Evolutionary conservation across 1,284 basidiomycete genomes (phyloP).

Genomic region (Apiotrichum akiyoshidainum): DNA sequence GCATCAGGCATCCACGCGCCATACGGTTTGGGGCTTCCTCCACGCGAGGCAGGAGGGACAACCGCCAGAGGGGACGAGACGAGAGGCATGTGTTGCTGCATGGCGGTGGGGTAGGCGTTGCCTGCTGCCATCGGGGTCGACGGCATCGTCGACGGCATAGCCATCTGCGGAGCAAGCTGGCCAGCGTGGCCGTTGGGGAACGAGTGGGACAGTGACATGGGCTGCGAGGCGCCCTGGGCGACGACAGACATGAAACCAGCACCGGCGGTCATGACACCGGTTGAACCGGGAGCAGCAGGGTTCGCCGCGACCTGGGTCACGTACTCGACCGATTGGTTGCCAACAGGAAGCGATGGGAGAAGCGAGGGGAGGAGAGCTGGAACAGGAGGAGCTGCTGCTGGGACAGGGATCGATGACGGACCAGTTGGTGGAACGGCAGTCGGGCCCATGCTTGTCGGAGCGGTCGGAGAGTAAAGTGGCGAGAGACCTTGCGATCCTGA

Average conservation of each 20-base stretch:
- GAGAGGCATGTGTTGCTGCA: slow-evolving; percentile 37
- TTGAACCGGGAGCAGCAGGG: neutral
- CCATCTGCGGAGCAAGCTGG: slow-evolving; percentile 32
- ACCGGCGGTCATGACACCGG: slow-evolving; percentile 6
- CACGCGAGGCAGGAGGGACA: slow-evolving; percentile 35
- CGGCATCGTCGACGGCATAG: slow-evolving; percentile 22
- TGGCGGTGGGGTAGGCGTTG: slow-evolving; percentile 26
- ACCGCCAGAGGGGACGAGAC: slow-evolving; percentile 44
- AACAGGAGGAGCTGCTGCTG: neutral
- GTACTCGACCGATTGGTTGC: slow-evolving; percentile 12
- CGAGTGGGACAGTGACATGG: slow-evolving; percentile 46
- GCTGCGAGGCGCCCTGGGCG: neutral
- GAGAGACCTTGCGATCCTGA: slow-evolving; percentile 31
- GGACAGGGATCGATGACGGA: neutral
- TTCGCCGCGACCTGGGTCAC: neutral
- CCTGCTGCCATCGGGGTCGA: slow-evolving; percentile 31
- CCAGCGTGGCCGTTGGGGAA: slow-evolving; percentile 40
- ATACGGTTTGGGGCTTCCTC: slow-evolving; percentile 30
- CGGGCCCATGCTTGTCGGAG: slow-evolving; percentile 12
- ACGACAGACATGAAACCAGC: slow-evolving; percentile 6
- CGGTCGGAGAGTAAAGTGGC: slow-evolving; percentile 27
- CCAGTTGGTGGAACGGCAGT: neutral
- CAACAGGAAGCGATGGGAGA: slow-evolving; percentile 34
- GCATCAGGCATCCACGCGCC: slow-evolving; percentile 16
- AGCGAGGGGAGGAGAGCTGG: slow-evolving; percentile 7